Base-by-base conservation (phyloP, 1,284 basidiomycete genomes). In the Golubevia sp. region DNA sequence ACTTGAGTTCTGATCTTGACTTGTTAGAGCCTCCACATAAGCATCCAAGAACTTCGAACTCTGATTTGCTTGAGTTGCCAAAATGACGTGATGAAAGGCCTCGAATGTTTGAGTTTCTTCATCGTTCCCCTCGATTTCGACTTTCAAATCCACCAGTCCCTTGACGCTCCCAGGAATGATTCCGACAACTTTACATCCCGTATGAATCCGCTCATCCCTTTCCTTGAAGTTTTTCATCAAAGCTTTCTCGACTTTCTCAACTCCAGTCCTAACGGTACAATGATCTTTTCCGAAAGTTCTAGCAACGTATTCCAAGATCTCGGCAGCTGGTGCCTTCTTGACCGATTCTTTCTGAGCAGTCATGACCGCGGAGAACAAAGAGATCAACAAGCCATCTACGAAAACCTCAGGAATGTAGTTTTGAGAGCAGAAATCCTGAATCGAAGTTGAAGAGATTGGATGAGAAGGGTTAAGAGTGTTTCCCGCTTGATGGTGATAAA, bases 11-110 rank as follows among this genome's bases (percentile, higher is more conserved):
- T 3, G 11, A 34, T 3, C 4, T 34, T 34, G 30, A 34, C 5
- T 34, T 34, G 30, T 34, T 34, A 56, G 49, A 20, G 52, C 48
- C 18, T 50, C 56, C 2, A 34, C n/a, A 53, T 72, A 76, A 21
- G 34, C 44, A 18, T 58, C 54, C n/a, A 77, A 49, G 21, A 76
- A 68, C 13, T 53, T 56, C 2, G 69, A 69, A 1, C 68, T 66
- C 56, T 77, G 74, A 49, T 79, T 76, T 5, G 79, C 79, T 55
- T 80, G 79, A 24, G 79, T 81, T 3, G 77, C 78, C 53, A 81
- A 73, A 21, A 82, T 71, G 48, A 82, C 52, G 55, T 82, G 74
- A 56, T 77, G 63, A 55, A 71, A 82, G 2, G 62, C 63, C 13
- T 74, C 70, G 20, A 72, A 64, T 24, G 25, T n/a, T 18, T 48